Evolutionary conservation across 2,329 filamentous ascomycete genomes (phyloP).

Genomic region (Fusarium sublunatum): DNA sequence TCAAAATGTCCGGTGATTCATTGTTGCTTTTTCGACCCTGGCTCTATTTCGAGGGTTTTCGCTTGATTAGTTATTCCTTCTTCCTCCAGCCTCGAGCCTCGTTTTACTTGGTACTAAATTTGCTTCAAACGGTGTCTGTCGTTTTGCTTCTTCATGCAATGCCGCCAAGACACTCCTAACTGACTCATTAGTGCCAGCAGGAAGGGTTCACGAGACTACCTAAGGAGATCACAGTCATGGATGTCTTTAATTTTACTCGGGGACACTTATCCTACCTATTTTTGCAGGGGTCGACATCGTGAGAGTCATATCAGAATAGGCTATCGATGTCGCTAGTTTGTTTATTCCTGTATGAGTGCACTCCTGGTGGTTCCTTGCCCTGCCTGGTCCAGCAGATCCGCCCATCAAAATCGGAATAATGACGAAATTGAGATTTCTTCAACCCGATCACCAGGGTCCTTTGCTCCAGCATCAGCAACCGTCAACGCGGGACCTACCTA

Average conservation of each 20-base stretch:
- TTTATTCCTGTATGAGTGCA: not conserved
- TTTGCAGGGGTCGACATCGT: not conserved
- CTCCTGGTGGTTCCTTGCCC: not conserved
- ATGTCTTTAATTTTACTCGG: not conserved
- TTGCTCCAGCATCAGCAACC: not conserved
- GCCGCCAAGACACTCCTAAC: constrained; percentile 14
- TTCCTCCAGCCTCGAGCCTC: not conserved
- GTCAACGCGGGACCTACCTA: too few relatives aligned
- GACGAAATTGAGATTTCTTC: not conserved
- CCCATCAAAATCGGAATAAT: too few relatives aligned
- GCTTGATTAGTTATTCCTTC: not conserved
- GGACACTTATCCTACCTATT: not conserved
- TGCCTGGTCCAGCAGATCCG: not conserved
- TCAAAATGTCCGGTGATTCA: not conserved
- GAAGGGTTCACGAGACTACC: not conserved
- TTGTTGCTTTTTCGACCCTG: constrained; percentile 3
- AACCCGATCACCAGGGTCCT: not conserved
- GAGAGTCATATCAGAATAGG: not conserved
- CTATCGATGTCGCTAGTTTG: not conserved
- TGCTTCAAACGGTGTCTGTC: constrained; percentile 9
- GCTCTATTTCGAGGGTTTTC: not conserved
- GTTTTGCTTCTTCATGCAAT: constrained; percentile 12
- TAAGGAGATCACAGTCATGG: not conserved
- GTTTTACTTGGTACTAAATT: not conserved
- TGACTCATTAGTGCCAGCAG: constrained; percentile 9